Conservation (phyloP, 2,329 filamentous ascomycete genomes). For the Ophiostoma quercus region DNA sequence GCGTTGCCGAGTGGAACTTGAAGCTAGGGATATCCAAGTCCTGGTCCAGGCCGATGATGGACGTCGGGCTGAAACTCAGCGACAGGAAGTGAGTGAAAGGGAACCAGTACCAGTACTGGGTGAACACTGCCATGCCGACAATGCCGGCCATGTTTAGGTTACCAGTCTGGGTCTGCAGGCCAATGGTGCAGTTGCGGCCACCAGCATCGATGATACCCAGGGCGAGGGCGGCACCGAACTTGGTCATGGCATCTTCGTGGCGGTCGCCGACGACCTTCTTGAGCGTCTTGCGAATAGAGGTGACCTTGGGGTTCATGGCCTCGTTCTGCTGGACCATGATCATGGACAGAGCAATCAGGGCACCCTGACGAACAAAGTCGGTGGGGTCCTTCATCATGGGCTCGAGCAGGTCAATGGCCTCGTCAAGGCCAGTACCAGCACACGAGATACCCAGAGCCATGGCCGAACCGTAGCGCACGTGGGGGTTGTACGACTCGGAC, state of each 20-base stretch:
- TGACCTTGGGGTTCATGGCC: constrained; percentile 95
- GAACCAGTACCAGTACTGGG: constrained; percentile 99
- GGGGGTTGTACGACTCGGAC: constrained; percentile 97
- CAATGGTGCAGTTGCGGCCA: constrained; percentile 96
- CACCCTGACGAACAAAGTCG: constrained; percentile 95
- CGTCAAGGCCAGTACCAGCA: constrained; percentile 88
- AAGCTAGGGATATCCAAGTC: constrained; percentile 89
- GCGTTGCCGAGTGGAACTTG: constrained; percentile 92
- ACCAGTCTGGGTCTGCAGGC: constrained; percentile 92
- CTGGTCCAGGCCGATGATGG: constrained; percentile 89
- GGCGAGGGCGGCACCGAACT: constrained; percentile 90
- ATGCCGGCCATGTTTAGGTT: constrained; percentile 99
- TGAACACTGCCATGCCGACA: constrained; percentile 96
- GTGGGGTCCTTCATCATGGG: constrained; percentile 99
- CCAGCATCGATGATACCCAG: constrained; percentile 97
- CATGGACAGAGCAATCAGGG: constrained; percentile 90
- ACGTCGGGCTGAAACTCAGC: constrained; percentile 91
- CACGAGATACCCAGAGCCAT: constrained; percentile 99
- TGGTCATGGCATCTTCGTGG: constrained; percentile 98
- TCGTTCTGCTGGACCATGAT: constrained; percentile 99
- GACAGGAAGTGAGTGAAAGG: constrained; percentile 96
- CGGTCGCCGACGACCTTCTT: constrained; percentile 91
- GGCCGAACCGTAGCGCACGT: constrained; percentile 93
- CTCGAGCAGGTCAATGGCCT: constrained; percentile 93
- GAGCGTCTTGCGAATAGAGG: constrained; percentile 82